These are phyloP conservation scores for Lichtheimia corymbifera DNA, from an alignment of 371 early-diverging fungal species.

Conservation along the genomic window DNA sequence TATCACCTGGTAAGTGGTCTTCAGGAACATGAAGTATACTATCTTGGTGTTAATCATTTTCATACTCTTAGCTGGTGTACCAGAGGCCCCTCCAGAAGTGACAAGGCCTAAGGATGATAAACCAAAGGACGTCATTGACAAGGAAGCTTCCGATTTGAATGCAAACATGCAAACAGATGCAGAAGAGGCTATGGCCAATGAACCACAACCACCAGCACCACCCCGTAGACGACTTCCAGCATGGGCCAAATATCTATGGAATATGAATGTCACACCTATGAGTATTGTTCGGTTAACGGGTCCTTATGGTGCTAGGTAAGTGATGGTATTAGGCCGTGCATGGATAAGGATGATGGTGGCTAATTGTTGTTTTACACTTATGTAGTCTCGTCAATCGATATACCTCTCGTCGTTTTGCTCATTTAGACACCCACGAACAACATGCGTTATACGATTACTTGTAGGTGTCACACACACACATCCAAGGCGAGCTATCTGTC, in stretches of 20 bases:
- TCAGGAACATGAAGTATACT: background rate
- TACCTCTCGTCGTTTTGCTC: constrained; percentile 67
- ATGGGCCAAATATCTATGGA: constrained; percentile 69
- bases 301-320: constrained; percentile 74
- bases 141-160: constrained; percentile 34
- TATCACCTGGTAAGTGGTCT: constrained; percentile 71
- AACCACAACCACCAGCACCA: constrained; percentile 5
- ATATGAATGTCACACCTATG: constrained; percentile 80
- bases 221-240: constrained; percentile 36
- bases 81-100: constrained; percentile 45
- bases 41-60: background rate
- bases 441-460: constrained; percentile 62
- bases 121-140: constrained; percentile 32
- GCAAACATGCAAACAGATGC: constrained; percentile 34
- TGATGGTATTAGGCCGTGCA: constrained; percentile 37
- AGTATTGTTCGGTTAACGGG: constrained; percentile 77
- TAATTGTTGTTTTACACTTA: background rate
- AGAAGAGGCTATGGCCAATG: constrained; percentile 13
- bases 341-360: constrained; percentile 11
- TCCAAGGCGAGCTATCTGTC: background rate
- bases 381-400: constrained; percentile 65
- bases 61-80: constrained; percentile 51
- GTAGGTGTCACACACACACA: constrained; percentile 19
- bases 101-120: constrained; percentile 12
- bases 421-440: constrained; percentile 65